These are phyloP conservation scores for Ustilago xerochloae DNA, from an alignment of 1,284 basidiomycete species.

Conservation along the genomic window DNA sequence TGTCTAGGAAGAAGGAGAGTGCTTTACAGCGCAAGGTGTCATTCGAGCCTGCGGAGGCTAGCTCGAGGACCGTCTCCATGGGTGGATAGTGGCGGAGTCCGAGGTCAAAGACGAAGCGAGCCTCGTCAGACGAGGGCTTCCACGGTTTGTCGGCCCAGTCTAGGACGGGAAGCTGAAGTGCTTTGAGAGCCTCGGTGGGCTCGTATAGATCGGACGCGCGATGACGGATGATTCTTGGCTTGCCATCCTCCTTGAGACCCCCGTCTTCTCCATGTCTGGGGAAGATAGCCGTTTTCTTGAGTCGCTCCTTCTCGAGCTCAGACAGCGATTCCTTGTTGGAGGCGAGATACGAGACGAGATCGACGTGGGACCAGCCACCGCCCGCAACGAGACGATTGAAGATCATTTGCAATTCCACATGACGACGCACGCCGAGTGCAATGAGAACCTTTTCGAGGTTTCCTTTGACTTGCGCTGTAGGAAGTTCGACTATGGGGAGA, in stretches of 20 bases:
- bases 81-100: constrained; percentile 82
- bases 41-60: constrained; percentile 40
- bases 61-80: constrained; percentile 72
- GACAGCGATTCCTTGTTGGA: constrained; percentile 81
- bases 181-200: constrained; percentile 79
- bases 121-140: constrained; percentile 70
- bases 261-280: constrained; percentile 73
- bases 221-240: constrained; percentile 53
- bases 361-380: constrained; percentile 70
- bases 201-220: constrained; percentile 75
- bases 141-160: constrained; percentile 79
- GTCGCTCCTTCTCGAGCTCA: constrained; percentile 77
- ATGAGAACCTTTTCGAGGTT: constrained; percentile 81
- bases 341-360: constrained; percentile 74
- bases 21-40: constrained; percentile 46
- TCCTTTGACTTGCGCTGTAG: constrained; percentile 78
- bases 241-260: constrained; percentile 55
- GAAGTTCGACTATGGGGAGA: constrained; percentile 78
- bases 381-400: constrained; percentile 69
- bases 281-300: constrained; percentile 83
- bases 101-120: constrained; percentile 82
- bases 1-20: constrained; percentile 61
- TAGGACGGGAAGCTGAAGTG: constrained; percentile 82
- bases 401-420: constrained; percentile 75
- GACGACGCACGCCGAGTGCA: constrained; percentile 85